Percentiles rank a stretch among this genome's conserved stretches.
Conservation (phyloP, 768 basidiomycete genomes). For the Tulasnella sp. region DNA sequence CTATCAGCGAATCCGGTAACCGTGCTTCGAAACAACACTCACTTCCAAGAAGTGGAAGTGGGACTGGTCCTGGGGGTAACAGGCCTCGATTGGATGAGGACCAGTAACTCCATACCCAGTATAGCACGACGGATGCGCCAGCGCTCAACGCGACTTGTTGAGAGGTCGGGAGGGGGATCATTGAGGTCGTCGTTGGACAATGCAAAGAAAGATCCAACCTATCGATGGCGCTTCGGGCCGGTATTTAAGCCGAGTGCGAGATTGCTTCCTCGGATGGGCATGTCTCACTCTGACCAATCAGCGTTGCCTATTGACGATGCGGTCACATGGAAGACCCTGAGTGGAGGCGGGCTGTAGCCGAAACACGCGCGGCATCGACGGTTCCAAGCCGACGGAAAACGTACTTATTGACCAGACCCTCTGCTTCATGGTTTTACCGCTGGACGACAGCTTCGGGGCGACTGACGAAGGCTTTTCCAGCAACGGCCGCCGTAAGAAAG, state of each 20-base stretch:
- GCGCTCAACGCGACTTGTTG: background rate
- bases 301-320: background rate
- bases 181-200: constrained; percentile 1
- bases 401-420: constrained; percentile 8
- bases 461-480: background rate
- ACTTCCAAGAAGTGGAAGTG: background rate
- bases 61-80: background rate
- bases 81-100: background rate
- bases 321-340: constrained; percentile 21
- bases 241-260: background rate
- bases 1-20: background rate
- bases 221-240: constrained; percentile 11
- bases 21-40: background rate
- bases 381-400: background rate
- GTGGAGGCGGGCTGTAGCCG: background rate
- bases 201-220: background rate
- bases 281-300: constrained; percentile 15
- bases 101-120: background rate
- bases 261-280: background rate
- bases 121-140: constrained; percentile 8
- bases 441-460: background rate
- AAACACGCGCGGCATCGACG: background rate
- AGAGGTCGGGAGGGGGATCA: background rate
- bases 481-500: background rate
- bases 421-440: background rate